Percentiles rank a stretch among this genome's conserved stretches.
Conservation (phyloP, 306 rosid genomes). For the Vigna hirtella region DNA sequence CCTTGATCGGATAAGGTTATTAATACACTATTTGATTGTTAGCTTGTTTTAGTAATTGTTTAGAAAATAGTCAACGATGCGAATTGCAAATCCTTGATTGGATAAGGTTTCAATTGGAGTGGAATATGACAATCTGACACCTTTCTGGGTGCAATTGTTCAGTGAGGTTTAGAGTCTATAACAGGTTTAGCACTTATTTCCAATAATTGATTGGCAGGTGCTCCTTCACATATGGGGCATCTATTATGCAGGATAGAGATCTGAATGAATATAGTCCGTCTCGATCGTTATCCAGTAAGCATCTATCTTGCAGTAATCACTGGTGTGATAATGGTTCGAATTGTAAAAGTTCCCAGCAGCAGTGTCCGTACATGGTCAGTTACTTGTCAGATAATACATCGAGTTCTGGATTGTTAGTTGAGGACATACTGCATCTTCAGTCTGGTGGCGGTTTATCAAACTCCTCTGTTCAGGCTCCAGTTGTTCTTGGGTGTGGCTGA, state of each 20-base stretch:
- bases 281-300: slow-evolving; percentile 80
- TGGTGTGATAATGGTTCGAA: slow-evolving; percentile 70
- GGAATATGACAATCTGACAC: not conserved
- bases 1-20: slow-evolving; percentile 9
- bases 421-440: slow-evolving; percentile 82
- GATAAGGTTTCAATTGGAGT: not conserved
- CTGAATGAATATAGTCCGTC: slow-evolving; percentile 86
- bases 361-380: slow-evolving; percentile 68
- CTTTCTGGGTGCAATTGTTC: slow-evolving; percentile 38
- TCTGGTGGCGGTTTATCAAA: slow-evolving; percentile 56
- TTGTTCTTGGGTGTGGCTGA: slow-evolving; percentile 75
- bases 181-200: slow-evolving; percentile 90
- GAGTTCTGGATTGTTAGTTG: slow-evolving; percentile 88
- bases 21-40: not conserved
- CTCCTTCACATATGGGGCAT: slow-evolving; percentile 96
- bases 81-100: slow-evolving; percentile 13
- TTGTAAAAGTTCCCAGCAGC: slow-evolving; percentile 77
- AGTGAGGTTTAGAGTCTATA: slow-evolving; percentile 48
- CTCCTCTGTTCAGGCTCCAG: slow-evolving; percentile 73
- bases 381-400: slow-evolving; percentile 84
- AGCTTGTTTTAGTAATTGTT: not conserved
- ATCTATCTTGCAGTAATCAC: slow-evolving; percentile 75
- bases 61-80: not conserved
- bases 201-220: slow-evolving; percentile 99
- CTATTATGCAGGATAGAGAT: slow-evolving; percentile 99